These are phyloP conservation scores for Bipolaris cookei DNA, from an alignment of 2,329 filamentous ascomycete genomes.

Conservation along the genomic window DNA sequence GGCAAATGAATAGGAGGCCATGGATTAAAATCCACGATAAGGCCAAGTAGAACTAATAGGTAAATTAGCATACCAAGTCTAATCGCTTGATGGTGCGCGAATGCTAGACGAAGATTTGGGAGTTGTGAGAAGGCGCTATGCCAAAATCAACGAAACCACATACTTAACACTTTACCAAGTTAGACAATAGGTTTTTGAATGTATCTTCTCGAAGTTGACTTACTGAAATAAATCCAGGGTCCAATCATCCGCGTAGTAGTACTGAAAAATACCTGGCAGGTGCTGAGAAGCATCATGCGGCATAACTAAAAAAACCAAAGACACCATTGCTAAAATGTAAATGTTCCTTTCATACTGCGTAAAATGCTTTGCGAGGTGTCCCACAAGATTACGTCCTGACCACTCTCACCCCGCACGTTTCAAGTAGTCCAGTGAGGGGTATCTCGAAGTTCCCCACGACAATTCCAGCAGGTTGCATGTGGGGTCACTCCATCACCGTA, in stretches of 20 bases:
- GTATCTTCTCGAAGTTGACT: no score
- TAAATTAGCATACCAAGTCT: background rate
- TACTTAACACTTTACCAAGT: background rate
- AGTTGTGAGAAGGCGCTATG: background rate
- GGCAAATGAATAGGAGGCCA: conserved; percentile 5
- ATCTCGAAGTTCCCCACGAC: conserved; percentile 1
- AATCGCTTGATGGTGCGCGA: background rate
- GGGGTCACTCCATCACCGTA: conserved; percentile 10
- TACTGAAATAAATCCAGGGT: no score
- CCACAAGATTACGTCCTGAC: background rate
- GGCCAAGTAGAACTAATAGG: background rate
- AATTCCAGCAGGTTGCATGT: conserved; percentile 14
- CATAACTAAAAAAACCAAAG: no score
- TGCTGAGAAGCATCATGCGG: no score
- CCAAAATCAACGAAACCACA: background rate
- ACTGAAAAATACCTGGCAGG: no score
- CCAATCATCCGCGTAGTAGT: no score
- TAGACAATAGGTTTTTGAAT: no score
- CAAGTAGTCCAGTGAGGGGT: conserved; percentile 16
- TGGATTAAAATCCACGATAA: background rate
- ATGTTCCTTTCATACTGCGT: background rate
- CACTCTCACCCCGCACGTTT: conserved; percentile 17
- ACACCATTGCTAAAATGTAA: no score
- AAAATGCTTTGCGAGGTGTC: background rate
- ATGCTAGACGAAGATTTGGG: background rate